These are phyloP conservation scores for Russula dissimulans DNA, from an alignment of 768 basidiomycete species.

Conservation along the genomic window DNA sequence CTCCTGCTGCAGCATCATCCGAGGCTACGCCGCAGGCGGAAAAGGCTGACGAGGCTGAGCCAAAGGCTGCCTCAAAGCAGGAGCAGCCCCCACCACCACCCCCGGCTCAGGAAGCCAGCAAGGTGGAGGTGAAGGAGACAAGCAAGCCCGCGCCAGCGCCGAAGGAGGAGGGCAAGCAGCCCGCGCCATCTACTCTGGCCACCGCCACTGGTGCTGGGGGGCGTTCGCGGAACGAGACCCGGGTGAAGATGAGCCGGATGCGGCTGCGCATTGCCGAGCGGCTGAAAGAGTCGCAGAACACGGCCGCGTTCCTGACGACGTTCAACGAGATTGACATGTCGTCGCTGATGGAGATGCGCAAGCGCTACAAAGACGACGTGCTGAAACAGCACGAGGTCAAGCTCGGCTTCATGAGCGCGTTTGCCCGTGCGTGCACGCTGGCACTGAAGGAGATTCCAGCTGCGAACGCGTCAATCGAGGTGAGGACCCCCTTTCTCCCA, in stretches of 20 bases:
- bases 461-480: conserved; percentile 89
- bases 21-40: conserved; percentile 27
- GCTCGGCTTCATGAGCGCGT: conserved; percentile 97
- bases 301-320: conserved; percentile 92
- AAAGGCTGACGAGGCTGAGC: conserved; percentile 28
- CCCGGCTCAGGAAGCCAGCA: conserved; percentile 24
- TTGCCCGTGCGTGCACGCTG: conserved; percentile 76
- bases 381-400: conserved; percentile 92
- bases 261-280: conserved; percentile 94
- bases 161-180: conserved; percentile 20
- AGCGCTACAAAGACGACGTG: conserved; percentile 86
- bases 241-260: conserved; percentile 99
- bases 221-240: conserved; percentile 67
- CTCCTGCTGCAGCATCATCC: conserved; percentile 18
- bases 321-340: conserved; percentile 99
- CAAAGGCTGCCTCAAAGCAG: conserved; percentile 35
- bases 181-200: conserved; percentile 7
- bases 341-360: conserved; percentile 80
- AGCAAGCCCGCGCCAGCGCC: conserved; percentile 23
- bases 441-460: conserved; percentile 87
- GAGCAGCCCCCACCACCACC: conserved; percentile 33
- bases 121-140: conserved; percentile 32
- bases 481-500: background rate
- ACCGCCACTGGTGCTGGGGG: conserved; percentile 32
- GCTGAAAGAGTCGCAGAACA: conserved; percentile 95